phyloP scores from a whole-genome alignment of 345 rosid genomes.

The Nasturtium officinale region DNA sequence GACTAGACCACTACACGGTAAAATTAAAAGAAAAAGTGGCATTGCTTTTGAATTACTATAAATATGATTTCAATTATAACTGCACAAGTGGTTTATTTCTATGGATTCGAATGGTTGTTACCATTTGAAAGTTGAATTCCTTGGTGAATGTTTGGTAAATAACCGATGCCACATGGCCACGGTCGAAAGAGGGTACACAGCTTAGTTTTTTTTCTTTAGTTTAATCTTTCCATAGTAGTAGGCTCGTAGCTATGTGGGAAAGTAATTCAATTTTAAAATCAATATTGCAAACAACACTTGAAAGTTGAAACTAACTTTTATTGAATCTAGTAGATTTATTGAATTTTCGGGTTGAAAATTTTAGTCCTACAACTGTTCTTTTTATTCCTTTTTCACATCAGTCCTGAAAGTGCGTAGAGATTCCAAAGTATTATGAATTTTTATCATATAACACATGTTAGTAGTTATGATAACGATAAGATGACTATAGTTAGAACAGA shows the following conservation, averaged over 20 bases:
- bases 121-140: conserved; percentile 2
- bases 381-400: background rate
- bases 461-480: conserved; percentile 5
- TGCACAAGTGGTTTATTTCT: conserved; percentile 26
- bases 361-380: background rate
- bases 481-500: conserved; percentile 5
- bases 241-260: background rate
- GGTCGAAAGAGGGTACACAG: conserved; percentile 5
- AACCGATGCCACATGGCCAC: conserved; percentile 5
- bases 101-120: conserved; percentile 3
- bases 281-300: conserved; percentile 7
- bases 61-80: conserved; percentile 25
- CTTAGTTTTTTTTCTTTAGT: background rate
- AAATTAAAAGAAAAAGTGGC: conserved; percentile 36
- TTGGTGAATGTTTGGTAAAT: background rate
- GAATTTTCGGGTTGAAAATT: background rate
- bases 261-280: background rate
- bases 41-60: conserved; percentile 33
- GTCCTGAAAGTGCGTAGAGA: background rate
- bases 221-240: background rate
- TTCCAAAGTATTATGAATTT: background rate
- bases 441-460: background rate
- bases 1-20: conserved; percentile 44
- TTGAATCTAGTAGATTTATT: background rate
- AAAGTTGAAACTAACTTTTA: background rate